Conservation (phyloP, 177 flowering plant genomes). For the Vitis hybrid region DNA sequence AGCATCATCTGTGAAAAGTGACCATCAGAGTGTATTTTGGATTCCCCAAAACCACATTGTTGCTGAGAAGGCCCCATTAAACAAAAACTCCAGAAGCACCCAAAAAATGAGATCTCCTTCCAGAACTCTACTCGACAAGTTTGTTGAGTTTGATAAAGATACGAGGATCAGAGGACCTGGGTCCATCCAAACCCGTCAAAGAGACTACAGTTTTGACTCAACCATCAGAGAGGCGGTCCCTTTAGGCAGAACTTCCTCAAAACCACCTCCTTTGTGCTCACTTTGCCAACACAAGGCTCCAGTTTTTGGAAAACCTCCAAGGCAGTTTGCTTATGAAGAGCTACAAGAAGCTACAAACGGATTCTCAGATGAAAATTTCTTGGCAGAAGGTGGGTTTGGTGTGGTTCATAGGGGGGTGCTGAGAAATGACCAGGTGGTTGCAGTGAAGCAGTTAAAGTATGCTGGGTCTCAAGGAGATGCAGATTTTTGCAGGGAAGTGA, state of each 20-base stretch:
- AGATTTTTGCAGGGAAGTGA: conserved; percentile 68
- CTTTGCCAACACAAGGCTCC: conserved; percentile 77
- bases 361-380: conserved; percentile 62
- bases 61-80: conserved; percentile 21
- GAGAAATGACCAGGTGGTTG: conserved; percentile 73
- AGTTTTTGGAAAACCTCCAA: conserved; percentile 81
- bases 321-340: conserved; percentile 58
- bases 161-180: conserved; percentile 7
- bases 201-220: conserved; percentile 27
- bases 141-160: conserved; percentile 43
- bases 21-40: conserved; percentile 36
- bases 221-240: conserved; percentile 58
- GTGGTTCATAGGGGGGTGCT: conserved; percentile 74
- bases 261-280: conserved; percentile 90
- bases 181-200: conserved; percentile 13
- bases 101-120: conserved; percentile 19
- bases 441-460: conserved; percentile 76
- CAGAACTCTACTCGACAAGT: conserved; percentile 34
- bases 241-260: conserved; percentile 48
- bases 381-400: conserved; percentile 81
- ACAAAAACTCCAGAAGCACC: conserved; percentile 13
- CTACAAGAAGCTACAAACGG: conserved; percentile 69
- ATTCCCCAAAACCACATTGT: conserved; percentile 38
- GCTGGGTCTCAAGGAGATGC: conserved; percentile 58
- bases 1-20: conserved; percentile 16